phyloP scores from a whole-genome alignment of 192 early-diverging fungal species.

The Phycomyces nitens region DNA sequence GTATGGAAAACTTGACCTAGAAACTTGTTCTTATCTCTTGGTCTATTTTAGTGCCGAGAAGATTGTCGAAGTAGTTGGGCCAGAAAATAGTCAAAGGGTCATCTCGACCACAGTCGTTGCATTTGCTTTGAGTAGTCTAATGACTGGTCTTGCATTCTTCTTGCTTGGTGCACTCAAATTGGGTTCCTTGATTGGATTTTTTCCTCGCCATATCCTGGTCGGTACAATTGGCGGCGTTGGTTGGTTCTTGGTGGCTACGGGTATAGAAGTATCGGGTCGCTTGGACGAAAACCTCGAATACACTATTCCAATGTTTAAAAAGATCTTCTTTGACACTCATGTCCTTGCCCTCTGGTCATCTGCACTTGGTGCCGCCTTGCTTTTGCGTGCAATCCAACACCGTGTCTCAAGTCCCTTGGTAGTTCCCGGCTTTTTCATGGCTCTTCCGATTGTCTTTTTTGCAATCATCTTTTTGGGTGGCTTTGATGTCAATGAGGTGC shows the following conservation, averaged over 20 bases:
- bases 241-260: constrained; percentile 91
- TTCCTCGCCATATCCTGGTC: constrained; percentile 90
- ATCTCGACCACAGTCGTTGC: constrained; percentile 88
- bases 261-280: constrained; percentile 79
- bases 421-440: constrained; percentile 87
- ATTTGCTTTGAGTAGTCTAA: constrained; percentile 80
- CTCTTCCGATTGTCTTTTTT: constrained; percentile 79
- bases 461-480: constrained; percentile 54
- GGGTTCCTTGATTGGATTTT: constrained; percentile 76
- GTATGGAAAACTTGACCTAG: constrained; percentile 1
- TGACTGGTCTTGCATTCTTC: constrained; percentile 88
- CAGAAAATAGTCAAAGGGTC: constrained; percentile 60
- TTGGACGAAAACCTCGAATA: constrained; percentile 56
- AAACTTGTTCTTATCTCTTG: not conserved
- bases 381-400: constrained; percentile 69
- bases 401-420: constrained; percentile 70
- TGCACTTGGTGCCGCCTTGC: constrained; percentile 59
- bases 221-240: constrained; percentile 96
- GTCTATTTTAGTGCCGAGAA: constrained; percentile 48
- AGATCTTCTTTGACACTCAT: constrained; percentile 61
- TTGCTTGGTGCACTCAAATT: constrained; percentile 79
- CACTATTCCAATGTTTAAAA: constrained; percentile 52
- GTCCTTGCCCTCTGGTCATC: constrained; percentile 78
- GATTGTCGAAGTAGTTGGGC: constrained; percentile 58
- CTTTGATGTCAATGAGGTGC: constrained; percentile 60